Conservation (phyloP, 306 rosid species). For the Glycyrrhiza uralensis region DNA sequence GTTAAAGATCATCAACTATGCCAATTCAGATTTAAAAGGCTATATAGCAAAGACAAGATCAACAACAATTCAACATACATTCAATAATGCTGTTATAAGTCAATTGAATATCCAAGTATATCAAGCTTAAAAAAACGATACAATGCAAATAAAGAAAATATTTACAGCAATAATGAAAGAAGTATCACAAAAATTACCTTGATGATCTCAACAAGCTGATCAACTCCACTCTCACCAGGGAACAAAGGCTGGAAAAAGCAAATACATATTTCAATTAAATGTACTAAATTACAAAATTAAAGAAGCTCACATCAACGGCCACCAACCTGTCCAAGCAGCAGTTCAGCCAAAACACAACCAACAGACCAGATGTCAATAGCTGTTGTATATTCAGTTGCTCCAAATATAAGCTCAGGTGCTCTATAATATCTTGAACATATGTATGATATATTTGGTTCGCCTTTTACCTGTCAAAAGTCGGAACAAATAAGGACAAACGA, state of each 20-base stretch:
- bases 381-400: slow-evolving; percentile 93
- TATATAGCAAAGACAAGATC: neutral
- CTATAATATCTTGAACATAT: slow-evolving; percentile 95
- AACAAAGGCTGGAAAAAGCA: slow-evolving; percentile 69
- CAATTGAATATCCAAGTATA: neutral
- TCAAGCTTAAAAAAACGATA: neutral
- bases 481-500: slow-evolving; percentile 9
- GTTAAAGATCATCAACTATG: slow-evolving; percentile 8
- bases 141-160: neutral
- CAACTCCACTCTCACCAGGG: slow-evolving; percentile 98
- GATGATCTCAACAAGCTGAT: slow-evolving; percentile 97
- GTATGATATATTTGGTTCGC: slow-evolving; percentile 95
- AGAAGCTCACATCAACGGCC: slow-evolving; percentile 1
- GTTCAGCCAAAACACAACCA: slow-evolving; percentile 96
- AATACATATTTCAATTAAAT: neutral
- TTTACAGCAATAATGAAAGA: neutral
- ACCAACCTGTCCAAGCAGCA: slow-evolving; percentile 91
- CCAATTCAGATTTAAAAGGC: neutral
- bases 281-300: neutral
- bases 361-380: slow-evolving; percentile 98
- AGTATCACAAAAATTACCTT: slow-evolving; percentile 52
- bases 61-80: neutral
- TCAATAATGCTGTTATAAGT: neutral
- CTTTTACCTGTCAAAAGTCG: slow-evolving; percentile 67
- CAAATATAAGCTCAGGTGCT: slow-evolving; percentile 98